These are phyloP conservation scores for Mycena epipterygia DNA, from an alignment of 768 basidiomycete genomes.

Conservation along the genomic window DNA sequence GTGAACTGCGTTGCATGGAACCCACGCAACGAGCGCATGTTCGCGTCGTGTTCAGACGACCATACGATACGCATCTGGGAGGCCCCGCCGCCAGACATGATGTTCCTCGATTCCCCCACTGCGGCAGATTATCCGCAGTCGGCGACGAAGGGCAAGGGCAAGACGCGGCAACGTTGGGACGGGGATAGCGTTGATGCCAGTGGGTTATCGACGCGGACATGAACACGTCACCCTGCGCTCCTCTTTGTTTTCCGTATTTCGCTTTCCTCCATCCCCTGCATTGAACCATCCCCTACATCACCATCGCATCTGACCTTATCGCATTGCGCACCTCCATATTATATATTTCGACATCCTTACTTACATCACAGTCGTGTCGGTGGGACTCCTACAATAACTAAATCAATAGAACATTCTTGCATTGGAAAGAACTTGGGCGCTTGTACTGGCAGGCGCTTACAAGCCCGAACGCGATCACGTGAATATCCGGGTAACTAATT, in stretches of 20 bases:
- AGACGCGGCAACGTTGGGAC: constrained; percentile 35
- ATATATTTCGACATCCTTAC: constrained; percentile 20
- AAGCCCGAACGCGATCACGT: constrained; percentile 10
- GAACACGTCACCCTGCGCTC: constrained; percentile 1
- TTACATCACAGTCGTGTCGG: constrained; percentile 22
- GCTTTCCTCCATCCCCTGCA: constrained; percentile 17
- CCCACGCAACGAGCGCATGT: constrained; percentile 88
- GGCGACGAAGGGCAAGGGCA: constrained; percentile 32
- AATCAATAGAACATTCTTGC: constrained; percentile 29
- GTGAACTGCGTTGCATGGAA: constrained; percentile 99
- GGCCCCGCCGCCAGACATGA: constrained; percentile 49
- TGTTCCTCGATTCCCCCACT: constrained; percentile 25
- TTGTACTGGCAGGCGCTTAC: neutral
- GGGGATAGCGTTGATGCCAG: constrained; percentile 37
- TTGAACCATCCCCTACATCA: constrained; percentile 17
- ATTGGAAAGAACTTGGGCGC: neutral
- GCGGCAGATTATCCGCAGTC: constrained; percentile 38
- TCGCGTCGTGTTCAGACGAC: constrained; percentile 98
- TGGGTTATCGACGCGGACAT: constrained; percentile 22
- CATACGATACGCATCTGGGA: constrained; percentile 93
- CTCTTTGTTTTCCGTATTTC: constrained; percentile 13
- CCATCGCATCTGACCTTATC: constrained; percentile 10
- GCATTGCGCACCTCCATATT: constrained; percentile 25
- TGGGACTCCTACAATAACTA: constrained; percentile 30
- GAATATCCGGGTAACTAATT: neutral